Evolutionary conservation across 257 asterid species (phyloP).

Genomic region (Mentha longifolia): DNA sequence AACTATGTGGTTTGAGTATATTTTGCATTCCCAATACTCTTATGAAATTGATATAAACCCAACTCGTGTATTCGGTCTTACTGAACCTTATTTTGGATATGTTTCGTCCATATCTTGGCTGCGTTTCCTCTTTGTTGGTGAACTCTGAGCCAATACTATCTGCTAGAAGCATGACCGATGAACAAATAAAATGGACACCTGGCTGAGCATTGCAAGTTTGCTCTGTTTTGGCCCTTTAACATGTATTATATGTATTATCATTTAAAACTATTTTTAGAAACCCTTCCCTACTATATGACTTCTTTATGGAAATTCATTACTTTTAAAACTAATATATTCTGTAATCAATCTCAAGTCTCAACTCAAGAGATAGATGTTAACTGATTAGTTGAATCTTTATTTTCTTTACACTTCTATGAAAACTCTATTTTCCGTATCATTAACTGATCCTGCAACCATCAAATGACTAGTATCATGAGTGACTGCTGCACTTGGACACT

Average conservation of each 20-base stretch:
- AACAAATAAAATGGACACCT: slow-evolving; percentile 1
- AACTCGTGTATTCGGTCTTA: background rate
- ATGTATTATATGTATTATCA: background rate
- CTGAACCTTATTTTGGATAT: background rate
- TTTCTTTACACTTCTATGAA: background rate
- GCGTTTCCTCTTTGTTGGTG: background rate
- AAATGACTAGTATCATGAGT: background rate
- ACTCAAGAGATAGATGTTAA: slow-evolving; percentile 1
- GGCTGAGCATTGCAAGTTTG: slow-evolving; percentile 9
- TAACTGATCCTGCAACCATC: slow-evolving; percentile 1
- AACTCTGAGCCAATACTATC: slow-evolving; percentile 15
- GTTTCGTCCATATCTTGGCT: background rate
- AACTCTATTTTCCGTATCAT: background rate
- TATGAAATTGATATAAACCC: background rate
- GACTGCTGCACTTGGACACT: slow-evolving; percentile 4
- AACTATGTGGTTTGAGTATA: background rate
- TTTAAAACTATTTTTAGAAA: background rate
- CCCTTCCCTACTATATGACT: background rate
- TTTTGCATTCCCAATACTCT: background rate
- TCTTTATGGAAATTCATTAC: background rate
- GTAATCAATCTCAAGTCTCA: background rate
- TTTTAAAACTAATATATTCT: background rate
- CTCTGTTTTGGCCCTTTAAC: background rate
- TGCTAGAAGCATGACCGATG: slow-evolving; percentile 10
- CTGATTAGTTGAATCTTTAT: background rate